phyloP scores from a whole-genome alignment of 495 filamentous ascomycete species.

The Xylaria sp. region DNA sequence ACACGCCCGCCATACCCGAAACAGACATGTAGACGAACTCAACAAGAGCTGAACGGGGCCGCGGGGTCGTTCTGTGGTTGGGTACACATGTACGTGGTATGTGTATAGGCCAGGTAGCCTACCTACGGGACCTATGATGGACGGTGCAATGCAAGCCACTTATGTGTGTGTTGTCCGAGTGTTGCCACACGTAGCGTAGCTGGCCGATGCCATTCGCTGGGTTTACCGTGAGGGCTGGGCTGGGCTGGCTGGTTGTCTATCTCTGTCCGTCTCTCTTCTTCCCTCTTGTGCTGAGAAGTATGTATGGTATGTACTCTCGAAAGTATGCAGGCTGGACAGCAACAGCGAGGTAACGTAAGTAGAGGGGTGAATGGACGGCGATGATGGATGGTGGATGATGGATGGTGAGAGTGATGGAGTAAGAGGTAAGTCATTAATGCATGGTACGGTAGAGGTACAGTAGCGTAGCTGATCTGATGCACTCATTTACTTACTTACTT shows the following conservation, averaged over 20 bases:
- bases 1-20: background rate
- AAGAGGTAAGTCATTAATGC: no score
- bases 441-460: no score
- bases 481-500: no score
- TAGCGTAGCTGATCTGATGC: conserved; percentile 14
- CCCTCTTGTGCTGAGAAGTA: background rate
- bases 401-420: no score
- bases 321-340: no score
- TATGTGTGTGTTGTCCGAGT: conserved; percentile 9
- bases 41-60: conserved; percentile 10
- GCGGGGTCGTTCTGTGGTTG: background rate
- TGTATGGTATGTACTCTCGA: no score
- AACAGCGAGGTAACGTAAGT: no score
- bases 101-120: background rate
- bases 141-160: conserved; percentile 3
- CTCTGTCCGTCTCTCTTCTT: background rate
- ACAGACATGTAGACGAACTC: background rate
- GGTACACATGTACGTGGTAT: no score
- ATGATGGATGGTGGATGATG: no score
- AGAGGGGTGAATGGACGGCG: background rate
- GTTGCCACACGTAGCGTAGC: background rate
- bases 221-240: background rate
- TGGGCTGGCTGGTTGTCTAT: background rate
- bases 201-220: background rate
- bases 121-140: background rate